A percentile compares a stretch with the other conserved stretches of the same genome.
These are phyloP conservation scores for Phytophthora pinifolia DNA, from an alignment of 352 stramenopile genomes.

Conservation along the genomic window DNA sequence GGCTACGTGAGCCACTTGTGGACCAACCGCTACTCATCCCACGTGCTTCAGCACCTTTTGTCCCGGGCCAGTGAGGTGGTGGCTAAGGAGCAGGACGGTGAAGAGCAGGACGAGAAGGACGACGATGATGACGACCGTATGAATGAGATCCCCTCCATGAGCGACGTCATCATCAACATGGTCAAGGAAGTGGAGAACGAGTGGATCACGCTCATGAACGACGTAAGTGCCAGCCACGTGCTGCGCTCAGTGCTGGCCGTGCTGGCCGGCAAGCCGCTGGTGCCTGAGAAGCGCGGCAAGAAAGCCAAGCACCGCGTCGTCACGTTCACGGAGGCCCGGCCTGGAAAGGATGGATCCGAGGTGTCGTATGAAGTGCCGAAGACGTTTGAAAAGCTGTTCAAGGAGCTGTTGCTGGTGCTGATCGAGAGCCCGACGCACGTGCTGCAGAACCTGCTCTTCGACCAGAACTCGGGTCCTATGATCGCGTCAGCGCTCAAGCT, in stretches of 20 bases:
- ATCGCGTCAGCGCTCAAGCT: constrained; percentile 66
- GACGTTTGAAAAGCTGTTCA: constrained; percentile 59
- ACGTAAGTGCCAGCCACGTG: constrained; percentile 85
- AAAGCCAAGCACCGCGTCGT: constrained; percentile 77
- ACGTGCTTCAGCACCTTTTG: constrained; percentile 79
- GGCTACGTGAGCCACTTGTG: constrained; percentile 82
- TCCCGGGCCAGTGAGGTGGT: constrained; percentile 60
- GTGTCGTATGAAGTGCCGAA: constrained; percentile 51
- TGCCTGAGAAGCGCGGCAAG: constrained; percentile 79
- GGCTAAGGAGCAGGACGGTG: constrained; percentile 29
- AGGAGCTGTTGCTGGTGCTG: constrained; percentile 54
- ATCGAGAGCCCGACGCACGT: constrained; percentile 42
- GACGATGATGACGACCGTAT: constrained; percentile 56
- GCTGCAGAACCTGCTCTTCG: constrained; percentile 66
- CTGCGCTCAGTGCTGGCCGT: constrained; percentile 71
- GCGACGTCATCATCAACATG: constrained; percentile 71
- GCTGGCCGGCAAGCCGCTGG: constrained; percentile 62
- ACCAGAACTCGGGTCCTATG: constrained; percentile 73
- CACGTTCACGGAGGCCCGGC: constrained; percentile 49
- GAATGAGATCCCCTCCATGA: constrained; percentile 63
- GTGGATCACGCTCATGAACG: constrained; percentile 86
- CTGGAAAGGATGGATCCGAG: constrained; percentile 36
- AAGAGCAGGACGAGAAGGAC: constrained; percentile 35
- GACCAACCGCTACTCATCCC: constrained; percentile 88
- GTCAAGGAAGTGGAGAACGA: constrained; percentile 73